phyloP scores from a whole-genome alignment of 208 protist genomes.

The Balamuthia mandrillaris region DNA sequence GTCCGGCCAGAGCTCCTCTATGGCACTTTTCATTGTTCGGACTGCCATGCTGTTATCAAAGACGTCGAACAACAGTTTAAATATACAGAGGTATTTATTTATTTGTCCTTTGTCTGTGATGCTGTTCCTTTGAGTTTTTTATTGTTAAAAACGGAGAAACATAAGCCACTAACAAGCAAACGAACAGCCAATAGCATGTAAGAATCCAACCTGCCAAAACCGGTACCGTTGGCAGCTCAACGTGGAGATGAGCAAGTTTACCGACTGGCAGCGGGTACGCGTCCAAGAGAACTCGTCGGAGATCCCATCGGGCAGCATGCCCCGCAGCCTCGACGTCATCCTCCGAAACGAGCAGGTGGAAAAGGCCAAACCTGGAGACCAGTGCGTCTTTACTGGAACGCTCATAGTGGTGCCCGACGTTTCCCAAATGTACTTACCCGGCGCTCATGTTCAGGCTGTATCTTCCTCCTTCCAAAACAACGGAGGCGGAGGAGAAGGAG shows the following conservation, averaged over 20 bases:
- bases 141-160: not conserved
- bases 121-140: not conserved
- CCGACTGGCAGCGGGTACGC: conserved; percentile 97
- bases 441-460: conserved; percentile 18
- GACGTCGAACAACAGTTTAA: conserved; percentile 95
- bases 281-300: conserved; percentile 93
- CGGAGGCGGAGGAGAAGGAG: not conserved
- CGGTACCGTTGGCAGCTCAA: conserved; percentile 81
- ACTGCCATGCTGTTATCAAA: conserved; percentile 82
- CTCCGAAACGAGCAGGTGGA: conserved; percentile 95
- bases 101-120: not conserved
- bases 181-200: conserved; percentile 79
- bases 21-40: conserved; percentile 92
- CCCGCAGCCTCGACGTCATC: conserved; percentile 91
- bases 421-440: conserved; percentile 72
- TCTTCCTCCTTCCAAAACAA: not conserved
- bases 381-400: conserved; percentile 88
- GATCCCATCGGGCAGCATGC: conserved; percentile 92
- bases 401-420: conserved; percentile 98
- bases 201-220: conserved; percentile 86
- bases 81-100: conserved; percentile 87
- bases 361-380: conserved; percentile 97
- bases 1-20: conserved; percentile 93
- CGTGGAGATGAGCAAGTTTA: conserved; percentile 81
- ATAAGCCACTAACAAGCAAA: not conserved